Base-by-base conservation (phyloP, 2,329 filamentous ascomycete genomes). In the Fusarium decemcellulare region DNA sequence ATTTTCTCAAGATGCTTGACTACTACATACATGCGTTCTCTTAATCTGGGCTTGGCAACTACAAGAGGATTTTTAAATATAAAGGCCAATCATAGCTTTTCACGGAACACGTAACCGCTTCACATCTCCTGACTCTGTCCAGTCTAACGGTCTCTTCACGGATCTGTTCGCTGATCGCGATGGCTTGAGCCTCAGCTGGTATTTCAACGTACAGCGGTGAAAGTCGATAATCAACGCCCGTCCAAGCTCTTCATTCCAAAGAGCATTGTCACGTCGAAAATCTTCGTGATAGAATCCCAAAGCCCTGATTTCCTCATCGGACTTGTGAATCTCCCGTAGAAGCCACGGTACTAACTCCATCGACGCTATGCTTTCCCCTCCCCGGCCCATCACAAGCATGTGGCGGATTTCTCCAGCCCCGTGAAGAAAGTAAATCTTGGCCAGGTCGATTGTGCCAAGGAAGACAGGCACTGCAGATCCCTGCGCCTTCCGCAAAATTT, bases 341-440 rank as follows among this genome's bases (percentile, higher is more conserved):
- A 57, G 34, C 36, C 63, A n/a, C 12, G 37, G 15, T 23, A 23
- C 18, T 40, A n/a, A 16, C 18, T 18, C 29, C 30, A 27, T 48
- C 10, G 46, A 40, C 34, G 47, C 32, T 34, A 34, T 27, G 51
- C 30, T 53, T 48, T 70, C 64, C 27, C 73, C 71, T 8, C 27
- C 68, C 72, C 72, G 74, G 30, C 69, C 71, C 71, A 75, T 72
- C n/a, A 75, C 61, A 71, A 75, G 65, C 67, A 72, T 71, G 43
- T 70, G 30, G 18, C 68, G 18, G 40, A 71, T 56, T 18, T 42
- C 53, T 9, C 43, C 56, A n/a, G 55, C 62, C 29, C 64, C 70
- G 23, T 67, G 59, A 30, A 75, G 44, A 15, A 67, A 18, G 57
- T 72, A 71, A 29, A 58, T 59, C 40, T 7, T 12, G 27, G 51